Evolutionary conservation across 176 grass and related monocot species (phyloP), one percentile per base, ranked within the genome.

Genomic region (Hordeum marinum): DNA sequence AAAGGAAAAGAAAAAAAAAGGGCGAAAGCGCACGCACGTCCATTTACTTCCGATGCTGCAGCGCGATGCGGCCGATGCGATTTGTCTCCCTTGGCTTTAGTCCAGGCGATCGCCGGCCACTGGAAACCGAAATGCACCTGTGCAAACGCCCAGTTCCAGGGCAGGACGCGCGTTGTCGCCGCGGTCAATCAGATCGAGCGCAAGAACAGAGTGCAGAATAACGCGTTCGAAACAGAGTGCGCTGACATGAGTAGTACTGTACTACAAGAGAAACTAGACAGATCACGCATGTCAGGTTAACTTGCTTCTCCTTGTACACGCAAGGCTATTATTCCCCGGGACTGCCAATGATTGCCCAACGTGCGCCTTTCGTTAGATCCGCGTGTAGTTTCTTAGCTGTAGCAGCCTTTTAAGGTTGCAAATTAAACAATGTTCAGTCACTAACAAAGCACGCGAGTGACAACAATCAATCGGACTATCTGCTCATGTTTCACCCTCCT

Each of bases 241-340:
- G 17, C 4, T 37, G 1, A 7, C 32, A 25, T 10, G 23, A n/a
- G 21, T n/a, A n/a, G n/a, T n/a, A n/a, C n/a, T n/a, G n/a, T n/a
- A n/a, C n/a, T n/a, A n/a, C n/a, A n/a, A n/a, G n/a, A n/a, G n/a
- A n/a, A n/a, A n/a, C n/a, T n/a, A n/a, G n/a, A n/a, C n/a, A 66
- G 9, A 79, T 79, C 37, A 39, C 36, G 32, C 6, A n/a, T n/a
- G n/a, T n/a, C n/a, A 13, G 13, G 50, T 21, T 60, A 29, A 29
- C 1, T 29, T 2, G 68, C 68, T 14, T 31, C 11, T 8, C 10
- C 52, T 61, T 18, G 9, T 61, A 20, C 80, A 82, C 80, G 80
- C 80, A 82, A 82, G 65, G 46, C 25, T 11, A 64, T 62, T 54
- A 69, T 82, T 82, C 32, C 32, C 43, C 37, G 20, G 43, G 64